Percentiles rank a stretch among this genome's conserved stretches.
Conservation (phyloP, 1,139 yeast genomes). For the Blastobotrys indianensis region DNA sequence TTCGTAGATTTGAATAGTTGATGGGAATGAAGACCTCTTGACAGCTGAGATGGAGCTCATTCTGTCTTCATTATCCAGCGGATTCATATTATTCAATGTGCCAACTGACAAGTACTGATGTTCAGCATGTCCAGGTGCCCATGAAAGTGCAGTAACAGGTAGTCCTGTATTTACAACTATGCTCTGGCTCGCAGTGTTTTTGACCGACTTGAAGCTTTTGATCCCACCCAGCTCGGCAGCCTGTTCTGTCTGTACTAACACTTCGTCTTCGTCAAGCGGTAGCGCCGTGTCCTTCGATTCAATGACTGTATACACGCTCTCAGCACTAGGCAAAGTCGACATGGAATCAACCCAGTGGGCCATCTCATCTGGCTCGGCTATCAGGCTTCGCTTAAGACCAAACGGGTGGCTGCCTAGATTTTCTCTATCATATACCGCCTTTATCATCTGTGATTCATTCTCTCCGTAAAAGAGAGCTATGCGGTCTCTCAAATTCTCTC, state of each 20-base stretch:
- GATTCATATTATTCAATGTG: conserved; percentile 48
- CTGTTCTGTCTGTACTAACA: conserved; percentile 6
- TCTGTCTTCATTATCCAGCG: conserved; percentile 19
- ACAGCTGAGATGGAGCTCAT: conserved; percentile 20
- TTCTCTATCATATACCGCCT: conserved; percentile 18
- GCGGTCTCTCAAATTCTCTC: conserved; percentile 21
- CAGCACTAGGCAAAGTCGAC: not conserved
- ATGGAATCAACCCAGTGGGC: not conserved
- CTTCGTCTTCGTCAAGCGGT: not conserved
- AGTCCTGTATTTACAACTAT: conserved; percentile 26
- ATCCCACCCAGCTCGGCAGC: conserved; percentile 1
- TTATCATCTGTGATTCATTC: conserved; percentile 15
- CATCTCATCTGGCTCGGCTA: conserved; percentile 4
- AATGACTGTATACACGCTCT: not conserved
- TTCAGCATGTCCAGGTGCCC: conserved; percentile 31
- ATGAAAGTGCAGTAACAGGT: conserved; percentile 23
- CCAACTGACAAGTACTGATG: conserved; percentile 50
- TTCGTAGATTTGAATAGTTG: conserved; percentile 23
- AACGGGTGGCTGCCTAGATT: conserved; percentile 20
- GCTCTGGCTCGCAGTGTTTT: conserved; percentile 11
- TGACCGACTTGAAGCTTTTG: not conserved
- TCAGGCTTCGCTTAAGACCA: conserved; percentile 19
- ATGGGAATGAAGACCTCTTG: conserved; percentile 17
- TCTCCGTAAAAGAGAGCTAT: conserved; percentile 20
- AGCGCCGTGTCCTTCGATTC: not conserved